phyloP scores from a whole-genome alignment of 108 stramenopile genomes.

The Cyclostephanos tholiformis region DNA sequence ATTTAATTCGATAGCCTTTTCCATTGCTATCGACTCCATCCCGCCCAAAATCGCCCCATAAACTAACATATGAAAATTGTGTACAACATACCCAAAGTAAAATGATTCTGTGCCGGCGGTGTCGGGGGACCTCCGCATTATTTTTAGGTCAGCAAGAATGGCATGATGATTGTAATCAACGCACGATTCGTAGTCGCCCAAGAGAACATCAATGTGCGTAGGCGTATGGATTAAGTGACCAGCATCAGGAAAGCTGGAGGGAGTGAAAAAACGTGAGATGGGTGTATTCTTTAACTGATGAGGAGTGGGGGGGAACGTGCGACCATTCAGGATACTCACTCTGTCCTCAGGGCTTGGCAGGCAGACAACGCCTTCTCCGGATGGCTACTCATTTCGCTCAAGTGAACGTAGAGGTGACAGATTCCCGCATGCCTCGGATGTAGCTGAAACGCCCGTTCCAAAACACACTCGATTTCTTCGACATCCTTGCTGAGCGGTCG shows the following conservation, averaged over 20 bases:
- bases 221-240: constrained; percentile 85
- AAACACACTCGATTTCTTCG: constrained; percentile 56
- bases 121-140: constrained; percentile 61
- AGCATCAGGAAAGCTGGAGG: constrained; percentile 69
- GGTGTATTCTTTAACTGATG: not conserved
- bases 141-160: constrained; percentile 73
- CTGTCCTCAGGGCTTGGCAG: constrained; percentile 59
- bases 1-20: constrained; percentile 59
- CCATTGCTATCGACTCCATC: constrained; percentile 76
- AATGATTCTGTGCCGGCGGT: constrained; percentile 78
- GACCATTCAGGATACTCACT: constrained; percentile 31
- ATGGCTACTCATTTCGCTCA: constrained; percentile 81
- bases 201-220: constrained; percentile 87
- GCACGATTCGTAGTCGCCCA: constrained; percentile 85
- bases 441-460: constrained; percentile 60
- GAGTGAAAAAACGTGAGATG: not conserved
- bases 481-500: constrained; percentile 67
- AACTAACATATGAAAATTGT: constrained; percentile 85
- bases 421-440: constrained; percentile 81
- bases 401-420: constrained; percentile 87
- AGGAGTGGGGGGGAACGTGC: constrained; percentile 1
- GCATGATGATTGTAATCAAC: constrained; percentile 71
- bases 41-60: constrained; percentile 85
- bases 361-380: constrained; percentile 71
- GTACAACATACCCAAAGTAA: constrained; percentile 88